These are phyloP conservation scores for Spergularia marina DNA, from an alignment of 148 eudicot species.

Conservation along the genomic window DNA sequence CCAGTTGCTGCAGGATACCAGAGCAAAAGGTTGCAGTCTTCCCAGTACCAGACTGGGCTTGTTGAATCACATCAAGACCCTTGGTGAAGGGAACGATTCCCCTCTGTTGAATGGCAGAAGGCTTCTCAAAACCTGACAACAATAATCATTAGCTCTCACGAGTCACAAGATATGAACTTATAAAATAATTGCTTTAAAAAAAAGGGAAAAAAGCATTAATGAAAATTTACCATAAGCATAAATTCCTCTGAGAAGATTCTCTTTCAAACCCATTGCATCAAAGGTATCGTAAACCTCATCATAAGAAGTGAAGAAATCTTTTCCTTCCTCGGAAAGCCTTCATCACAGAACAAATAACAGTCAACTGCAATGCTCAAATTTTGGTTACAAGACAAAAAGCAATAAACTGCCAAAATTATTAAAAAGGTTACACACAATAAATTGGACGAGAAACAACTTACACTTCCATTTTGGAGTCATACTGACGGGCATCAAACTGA, in stretches of 20 bases:
- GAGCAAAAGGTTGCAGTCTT: constrained; percentile 46
- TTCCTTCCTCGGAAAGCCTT: constrained; percentile 39
- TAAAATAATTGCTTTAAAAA: neutral
- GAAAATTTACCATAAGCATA: constrained; percentile 38
- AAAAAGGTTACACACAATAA: neutral
- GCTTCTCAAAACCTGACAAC: constrained; percentile 38
- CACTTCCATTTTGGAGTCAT: constrained; percentile 43
- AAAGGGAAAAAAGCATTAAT: neutral
- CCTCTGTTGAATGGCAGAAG: constrained; percentile 44
- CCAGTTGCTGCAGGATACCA: constrained; percentile 40
- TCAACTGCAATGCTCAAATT: neutral
- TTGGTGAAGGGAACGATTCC: constrained; percentile 41
- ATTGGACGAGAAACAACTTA: constrained; percentile 6
- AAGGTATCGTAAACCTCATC: constrained; percentile 40
- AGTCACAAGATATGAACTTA: neutral
- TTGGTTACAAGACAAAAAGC: no score
- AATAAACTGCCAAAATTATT: neutral
- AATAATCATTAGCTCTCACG: neutral
- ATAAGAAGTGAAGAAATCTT: constrained; percentile 34
- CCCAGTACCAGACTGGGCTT: constrained; percentile 44
- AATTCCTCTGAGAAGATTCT: constrained; percentile 43
- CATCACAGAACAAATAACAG: constrained; percentile 2
- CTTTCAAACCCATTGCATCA: constrained; percentile 37
- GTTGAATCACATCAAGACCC: constrained; percentile 48
- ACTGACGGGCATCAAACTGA: constrained; percentile 38